These are phyloP conservation scores for Plasmodium chabaudi DNA, from an alignment of 169 alveolate genomes.

Conservation along the genomic window DNA sequence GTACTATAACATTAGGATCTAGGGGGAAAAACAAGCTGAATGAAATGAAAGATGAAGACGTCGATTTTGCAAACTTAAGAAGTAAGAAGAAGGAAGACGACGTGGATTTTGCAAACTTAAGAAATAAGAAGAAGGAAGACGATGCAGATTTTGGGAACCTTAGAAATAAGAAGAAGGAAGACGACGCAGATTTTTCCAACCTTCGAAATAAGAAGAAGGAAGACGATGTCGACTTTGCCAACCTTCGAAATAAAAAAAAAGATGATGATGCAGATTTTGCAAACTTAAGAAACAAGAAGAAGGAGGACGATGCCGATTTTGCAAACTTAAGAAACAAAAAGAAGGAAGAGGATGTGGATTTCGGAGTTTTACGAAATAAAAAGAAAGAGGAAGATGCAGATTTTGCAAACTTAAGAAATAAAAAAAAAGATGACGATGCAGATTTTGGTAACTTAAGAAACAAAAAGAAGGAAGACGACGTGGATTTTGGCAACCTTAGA, in stretches of 20 bases:
- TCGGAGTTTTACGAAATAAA: constrained; percentile 14
- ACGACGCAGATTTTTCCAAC: constrained; percentile 7
- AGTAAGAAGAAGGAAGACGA: background rate
- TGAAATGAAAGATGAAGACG: constrained; percentile 14
- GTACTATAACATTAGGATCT: background rate
- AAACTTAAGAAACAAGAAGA: constrained; percentile 7
- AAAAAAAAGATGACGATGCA: constrained; percentile 4
- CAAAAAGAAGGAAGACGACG: no score
- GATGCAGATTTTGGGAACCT: constrained; percentile 3
- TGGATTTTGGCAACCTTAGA: constrained; percentile 9
- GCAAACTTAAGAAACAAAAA: background rate
- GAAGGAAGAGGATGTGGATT: constrained; percentile 26
- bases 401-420: constrained; percentile 1
- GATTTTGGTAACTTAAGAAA: no score
- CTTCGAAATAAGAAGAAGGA: background rate
- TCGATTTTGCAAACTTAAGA: constrained; percentile 14
- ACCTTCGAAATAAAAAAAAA: constrained; percentile 1
- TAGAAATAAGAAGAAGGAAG: constrained; percentile 1
- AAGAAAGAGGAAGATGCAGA: constrained; percentile 5
- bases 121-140: constrained; percentile 9
- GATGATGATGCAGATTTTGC: constrained; percentile 23
- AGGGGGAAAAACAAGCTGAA: constrained; percentile 14
- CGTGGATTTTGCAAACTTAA: constrained; percentile 5
- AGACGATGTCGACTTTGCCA: constrained; percentile 1
- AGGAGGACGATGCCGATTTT: constrained; percentile 5